phyloP scores from a whole-genome alignment of 2,329 filamentous ascomycete genomes.

The Pezicula neosporulosa region DNA sequence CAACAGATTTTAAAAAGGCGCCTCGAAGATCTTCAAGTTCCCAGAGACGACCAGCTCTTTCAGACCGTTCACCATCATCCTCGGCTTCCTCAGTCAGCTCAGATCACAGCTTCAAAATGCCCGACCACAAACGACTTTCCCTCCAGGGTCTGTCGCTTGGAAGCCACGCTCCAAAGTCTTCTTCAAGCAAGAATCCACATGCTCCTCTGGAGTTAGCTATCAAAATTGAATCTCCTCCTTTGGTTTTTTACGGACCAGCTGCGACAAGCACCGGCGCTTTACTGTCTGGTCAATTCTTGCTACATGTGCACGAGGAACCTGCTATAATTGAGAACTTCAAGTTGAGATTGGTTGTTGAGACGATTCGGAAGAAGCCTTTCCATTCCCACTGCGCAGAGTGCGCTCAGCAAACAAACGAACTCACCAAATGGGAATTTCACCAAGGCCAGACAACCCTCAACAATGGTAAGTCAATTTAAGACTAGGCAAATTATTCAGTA shows the following conservation, averaged over 20 bases:
- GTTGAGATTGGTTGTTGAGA: conserved; percentile 67
- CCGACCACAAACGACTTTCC: conserved; percentile 8
- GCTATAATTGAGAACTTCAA: conserved; percentile 70
- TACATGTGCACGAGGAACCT: conserved; percentile 65
- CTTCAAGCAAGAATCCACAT: conserved; percentile 1
- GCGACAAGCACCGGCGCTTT: conserved; percentile 78
- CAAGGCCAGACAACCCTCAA: conserved; percentile 47
- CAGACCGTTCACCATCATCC: conserved; percentile 11
- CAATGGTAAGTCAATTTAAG: conserved; percentile 38
- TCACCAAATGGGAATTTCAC: conserved; percentile 79
- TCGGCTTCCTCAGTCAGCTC: conserved; percentile 15
- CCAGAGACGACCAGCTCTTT: conserved; percentile 8
- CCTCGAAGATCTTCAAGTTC: conserved; percentile 10
- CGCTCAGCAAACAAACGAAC: conserved; percentile 63
- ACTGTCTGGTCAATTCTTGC: conserved; percentile 76
- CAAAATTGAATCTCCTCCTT: conserved; percentile 79
- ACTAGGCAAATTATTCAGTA: neutral
- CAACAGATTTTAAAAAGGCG: conserved; percentile 17
- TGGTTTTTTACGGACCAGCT: conserved; percentile 76
- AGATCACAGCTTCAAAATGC: conserved; percentile 8
- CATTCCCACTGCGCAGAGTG: conserved; percentile 76
- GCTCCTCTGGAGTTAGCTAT: conserved; percentile 28
- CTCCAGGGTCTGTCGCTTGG: neutral
- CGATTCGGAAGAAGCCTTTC: conserved; percentile 79
- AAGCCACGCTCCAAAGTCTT: neutral